Evolutionary conservation across 805 yeast genomes (phyloP).

Genomic region (Ogataea methylovora): DNA sequence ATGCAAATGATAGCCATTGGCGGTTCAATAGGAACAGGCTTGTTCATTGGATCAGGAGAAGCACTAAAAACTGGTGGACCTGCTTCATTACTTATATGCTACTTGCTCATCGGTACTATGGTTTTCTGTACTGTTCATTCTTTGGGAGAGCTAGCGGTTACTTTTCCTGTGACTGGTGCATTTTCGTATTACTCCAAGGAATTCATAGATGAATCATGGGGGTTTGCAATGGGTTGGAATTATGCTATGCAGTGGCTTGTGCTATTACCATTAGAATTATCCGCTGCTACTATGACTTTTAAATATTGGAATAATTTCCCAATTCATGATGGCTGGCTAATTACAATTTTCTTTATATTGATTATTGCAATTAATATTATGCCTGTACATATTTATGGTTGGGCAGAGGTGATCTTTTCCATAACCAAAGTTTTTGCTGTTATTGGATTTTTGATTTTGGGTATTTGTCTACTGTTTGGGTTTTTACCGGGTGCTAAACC

Average conservation of each 20-base stretch:
- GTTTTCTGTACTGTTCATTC: conserved; percentile 55
- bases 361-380: conserved; percentile 42
- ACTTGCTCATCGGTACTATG: conserved; percentile 46
- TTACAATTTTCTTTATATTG: conserved; percentile 41
- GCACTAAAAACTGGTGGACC: conserved; percentile 58
- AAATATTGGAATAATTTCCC: conserved; percentile 38
- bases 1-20: conserved; percentile 64
- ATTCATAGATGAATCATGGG: conserved; percentile 54
- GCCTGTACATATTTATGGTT: conserved; percentile 50
- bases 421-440: conserved; percentile 42
- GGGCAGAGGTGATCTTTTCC: conserved; percentile 44
- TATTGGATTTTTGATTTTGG: conserved; percentile 46
- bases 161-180: conserved; percentile 59
- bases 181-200: conserved; percentile 55
- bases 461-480: conserved; percentile 40
- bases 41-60: conserved; percentile 59
- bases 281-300: conserved; percentile 48
- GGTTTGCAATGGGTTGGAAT: conserved; percentile 56
- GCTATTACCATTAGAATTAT: conserved; percentile 42
- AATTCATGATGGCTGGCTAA: conserved; percentile 41
- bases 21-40: conserved; percentile 62
- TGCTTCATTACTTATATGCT: conserved; percentile 51
- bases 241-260: conserved; percentile 47
- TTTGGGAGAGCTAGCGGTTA: conserved; percentile 51
- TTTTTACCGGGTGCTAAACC: conserved; percentile 37